Conservation (phyloP, 768 basidiomycete species). For the Xerocomus brunneocitrinus region DNA sequence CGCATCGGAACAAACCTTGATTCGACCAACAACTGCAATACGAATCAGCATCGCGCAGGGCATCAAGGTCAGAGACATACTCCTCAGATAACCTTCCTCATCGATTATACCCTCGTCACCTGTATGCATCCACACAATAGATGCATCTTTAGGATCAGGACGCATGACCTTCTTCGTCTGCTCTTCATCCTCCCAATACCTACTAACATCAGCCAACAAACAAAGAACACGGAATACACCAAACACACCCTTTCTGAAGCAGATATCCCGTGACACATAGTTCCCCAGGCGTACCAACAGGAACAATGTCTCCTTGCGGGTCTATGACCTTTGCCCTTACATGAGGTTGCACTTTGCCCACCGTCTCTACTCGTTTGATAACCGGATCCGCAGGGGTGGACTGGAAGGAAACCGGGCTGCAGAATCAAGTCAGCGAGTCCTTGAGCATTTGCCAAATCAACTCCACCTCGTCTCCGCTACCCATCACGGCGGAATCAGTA, state of each 20-base stretch:
- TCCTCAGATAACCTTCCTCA: slow-evolving; percentile 70
- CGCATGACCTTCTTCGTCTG: slow-evolving; percentile 62
- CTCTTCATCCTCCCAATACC: slow-evolving; percentile 73
- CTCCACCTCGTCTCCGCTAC: slow-evolving; percentile 69
- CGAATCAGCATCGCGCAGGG: neutral
- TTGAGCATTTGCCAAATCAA: neutral
- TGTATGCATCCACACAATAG: slow-evolving; percentile 75
- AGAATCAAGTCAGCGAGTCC: slow-evolving; percentile 1
- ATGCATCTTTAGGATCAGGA: slow-evolving; percentile 43
- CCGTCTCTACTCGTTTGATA: slow-evolving; percentile 75
- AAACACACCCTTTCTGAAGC: slow-evolving; percentile 67
- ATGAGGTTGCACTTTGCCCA: slow-evolving; percentile 72
- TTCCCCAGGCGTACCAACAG: slow-evolving; percentile 72
- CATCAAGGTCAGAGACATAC: slow-evolving; percentile 37
- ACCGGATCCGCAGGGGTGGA: slow-evolving; percentile 65
- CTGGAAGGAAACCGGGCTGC: slow-evolving; percentile 81
- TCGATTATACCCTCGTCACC: slow-evolving; percentile 82
- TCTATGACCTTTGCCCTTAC: slow-evolving; percentile 72
- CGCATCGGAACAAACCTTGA: slow-evolving; percentile 48
- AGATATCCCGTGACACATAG: slow-evolving; percentile 71
- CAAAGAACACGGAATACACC: neutral
- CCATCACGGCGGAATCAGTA: slow-evolving; percentile 3
- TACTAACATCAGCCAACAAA: slow-evolving; percentile 23
- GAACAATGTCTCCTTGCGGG: slow-evolving; percentile 53
- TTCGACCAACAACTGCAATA: slow-evolving; percentile 65